phyloP scores from a whole-genome alignment of 371 early-diverging fungal species.

The Smittium mucronatum region DNA sequence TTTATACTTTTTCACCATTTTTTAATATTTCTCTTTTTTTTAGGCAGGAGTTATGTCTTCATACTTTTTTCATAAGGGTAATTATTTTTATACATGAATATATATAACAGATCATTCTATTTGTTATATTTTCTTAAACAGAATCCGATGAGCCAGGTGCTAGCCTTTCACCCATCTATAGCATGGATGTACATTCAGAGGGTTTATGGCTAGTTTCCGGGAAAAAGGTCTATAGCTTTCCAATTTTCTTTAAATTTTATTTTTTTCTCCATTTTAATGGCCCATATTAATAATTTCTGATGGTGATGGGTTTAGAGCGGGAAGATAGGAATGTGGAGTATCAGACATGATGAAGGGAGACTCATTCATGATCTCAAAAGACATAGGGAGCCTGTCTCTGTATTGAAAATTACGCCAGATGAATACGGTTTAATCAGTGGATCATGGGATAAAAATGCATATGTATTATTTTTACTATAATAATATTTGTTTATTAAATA shows the following conservation, averaged over 20 bases:
- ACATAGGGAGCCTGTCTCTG: conserved; percentile 75
- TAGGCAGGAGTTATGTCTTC: conserved; percentile 60
- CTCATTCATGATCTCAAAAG: conserved; percentile 59
- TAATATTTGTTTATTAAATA: background rate
- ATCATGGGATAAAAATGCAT: conserved; percentile 75
- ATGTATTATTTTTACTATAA: conserved; percentile 36
- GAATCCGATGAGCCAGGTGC: background rate
- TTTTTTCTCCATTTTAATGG: conserved; percentile 16
- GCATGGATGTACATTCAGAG: conserved; percentile 82
- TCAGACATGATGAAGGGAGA: conserved; percentile 88
- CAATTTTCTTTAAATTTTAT: too few relatives aligned
- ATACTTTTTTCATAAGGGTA: conserved; percentile 86
- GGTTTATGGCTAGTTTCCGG: conserved; percentile 76
- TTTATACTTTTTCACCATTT: conserved; percentile 6
- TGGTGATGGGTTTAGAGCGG: conserved; percentile 62
- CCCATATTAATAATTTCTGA: background rate
- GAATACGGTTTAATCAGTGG: conserved; percentile 73
- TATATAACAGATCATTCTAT: background rate
- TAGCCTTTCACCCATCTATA: conserved; percentile 71
- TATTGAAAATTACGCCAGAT: conserved; percentile 55
- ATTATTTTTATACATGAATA: conserved; percentile 3
- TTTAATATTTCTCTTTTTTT: conserved; percentile 26
- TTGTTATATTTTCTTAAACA: background rate
- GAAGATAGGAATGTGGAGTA: conserved; percentile 68
- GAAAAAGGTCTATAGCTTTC: conserved; percentile 49